These are phyloP conservation scores for Aegilops sharonensis DNA, from an alignment of 176 grass and related monocot genomes.

Conservation along the genomic window DNA sequence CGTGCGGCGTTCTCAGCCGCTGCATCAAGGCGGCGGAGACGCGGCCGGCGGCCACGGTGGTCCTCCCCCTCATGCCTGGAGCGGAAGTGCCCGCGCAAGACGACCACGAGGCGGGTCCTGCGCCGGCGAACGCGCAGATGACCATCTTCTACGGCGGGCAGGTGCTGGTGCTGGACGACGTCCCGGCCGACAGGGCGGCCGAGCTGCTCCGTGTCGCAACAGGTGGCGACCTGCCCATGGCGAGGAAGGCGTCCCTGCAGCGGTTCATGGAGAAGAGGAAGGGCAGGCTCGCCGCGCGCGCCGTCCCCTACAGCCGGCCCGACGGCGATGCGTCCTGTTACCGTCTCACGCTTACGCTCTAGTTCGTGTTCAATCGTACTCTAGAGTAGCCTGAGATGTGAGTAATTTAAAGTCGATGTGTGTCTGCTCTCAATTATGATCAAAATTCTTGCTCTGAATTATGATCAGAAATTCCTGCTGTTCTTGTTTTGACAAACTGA, in stretches of 20 bases:
- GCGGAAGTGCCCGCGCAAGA: not conserved
- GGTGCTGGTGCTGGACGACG: constrained; percentile 14
- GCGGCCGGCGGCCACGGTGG: not conserved
- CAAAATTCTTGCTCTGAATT: not conserved
- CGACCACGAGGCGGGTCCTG: not conserved
- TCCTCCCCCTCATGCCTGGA: constrained; percentile 21
- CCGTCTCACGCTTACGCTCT: constrained; percentile 13
- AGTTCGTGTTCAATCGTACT: not conserved
- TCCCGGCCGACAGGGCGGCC: not conserved
- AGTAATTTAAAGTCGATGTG: not conserved
- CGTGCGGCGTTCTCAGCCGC: too few relatives aligned
- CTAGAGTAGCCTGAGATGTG: not conserved
- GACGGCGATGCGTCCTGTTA: not conserved
- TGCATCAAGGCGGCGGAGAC: too few relatives aligned
- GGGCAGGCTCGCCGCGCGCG: constrained; percentile 22
- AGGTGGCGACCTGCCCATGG: constrained; percentile 45
- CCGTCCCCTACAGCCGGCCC: constrained; percentile 24
- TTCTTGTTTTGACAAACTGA: not conserved
- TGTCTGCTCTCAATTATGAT: not conserved
- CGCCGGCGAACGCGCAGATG: constrained; percentile 1
- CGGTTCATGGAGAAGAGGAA: constrained; percentile 74
- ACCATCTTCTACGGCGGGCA: constrained; percentile 64
- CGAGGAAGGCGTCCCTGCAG: constrained; percentile 60
- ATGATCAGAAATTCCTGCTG: not conserved
- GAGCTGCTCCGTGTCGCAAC: constrained; percentile 33